phyloP scores from a whole-genome alignment of 2,329 filamentous ascomycete species.

The Zasmidium citrigriseum region DNA sequence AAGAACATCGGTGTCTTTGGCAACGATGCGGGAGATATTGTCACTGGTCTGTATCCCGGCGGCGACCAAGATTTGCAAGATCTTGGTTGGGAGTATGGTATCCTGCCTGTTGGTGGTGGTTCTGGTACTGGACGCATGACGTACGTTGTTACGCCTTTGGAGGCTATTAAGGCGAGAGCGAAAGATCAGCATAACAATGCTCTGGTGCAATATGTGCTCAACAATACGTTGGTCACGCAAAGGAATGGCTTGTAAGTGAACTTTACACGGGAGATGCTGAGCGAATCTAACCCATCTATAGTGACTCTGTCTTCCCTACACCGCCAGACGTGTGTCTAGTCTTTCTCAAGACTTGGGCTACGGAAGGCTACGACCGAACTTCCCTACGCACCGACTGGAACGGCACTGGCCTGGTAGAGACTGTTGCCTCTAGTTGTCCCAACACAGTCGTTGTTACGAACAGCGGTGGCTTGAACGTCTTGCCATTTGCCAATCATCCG shows the following conservation, averaged over 20 bases:
- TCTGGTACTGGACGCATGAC: conserved; percentile 43
- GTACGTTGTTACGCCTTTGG: conserved; percentile 43
- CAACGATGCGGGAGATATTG: conserved; percentile 48
- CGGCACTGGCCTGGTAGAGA: conserved; percentile 44
- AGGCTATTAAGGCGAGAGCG: conserved; percentile 40
- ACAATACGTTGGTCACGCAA: conserved; percentile 39
- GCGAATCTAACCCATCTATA: background rate
- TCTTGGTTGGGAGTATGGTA: conserved; percentile 42
- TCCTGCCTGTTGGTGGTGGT: conserved; percentile 45
- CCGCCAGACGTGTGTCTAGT: conserved; percentile 54
- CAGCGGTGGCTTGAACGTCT: conserved; percentile 56
- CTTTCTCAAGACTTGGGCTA: conserved; percentile 58
- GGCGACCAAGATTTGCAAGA: conserved; percentile 21
- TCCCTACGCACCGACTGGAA: conserved; percentile 47
- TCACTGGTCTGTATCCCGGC: conserved; percentile 49
- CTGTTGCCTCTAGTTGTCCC: conserved; percentile 52
- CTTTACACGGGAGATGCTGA: background rate
- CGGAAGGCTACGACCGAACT: conserved; percentile 47
- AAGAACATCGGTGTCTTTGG: conserved; percentile 52
- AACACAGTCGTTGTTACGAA: conserved; percentile 65
- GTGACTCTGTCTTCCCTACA: conserved; percentile 43
- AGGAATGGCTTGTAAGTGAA: conserved; percentile 33
- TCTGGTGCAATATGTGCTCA: conserved; percentile 49
- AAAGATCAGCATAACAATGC: conserved; percentile 31
- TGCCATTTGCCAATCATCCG: conserved; percentile 44